These are phyloP conservation scores for Hebeloma cylindrosporum DNA, from an alignment of 768 basidiomycete genomes.

Conservation along the genomic window DNA sequence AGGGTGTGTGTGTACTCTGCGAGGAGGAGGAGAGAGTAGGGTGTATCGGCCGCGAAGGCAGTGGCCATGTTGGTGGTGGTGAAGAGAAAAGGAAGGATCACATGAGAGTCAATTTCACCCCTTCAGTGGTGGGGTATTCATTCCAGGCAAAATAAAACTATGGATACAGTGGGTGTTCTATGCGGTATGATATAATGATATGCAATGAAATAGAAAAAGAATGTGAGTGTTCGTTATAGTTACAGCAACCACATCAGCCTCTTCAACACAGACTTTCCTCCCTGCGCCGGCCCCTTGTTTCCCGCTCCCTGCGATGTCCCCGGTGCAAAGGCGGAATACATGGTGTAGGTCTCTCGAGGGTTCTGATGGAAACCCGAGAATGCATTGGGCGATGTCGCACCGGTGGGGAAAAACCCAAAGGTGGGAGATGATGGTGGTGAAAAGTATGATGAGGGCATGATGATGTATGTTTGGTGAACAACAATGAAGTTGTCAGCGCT, in stretches of 20 bases:
- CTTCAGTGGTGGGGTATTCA: conserved; percentile 17
- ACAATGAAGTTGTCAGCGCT: conserved; percentile 14
- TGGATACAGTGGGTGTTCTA: conserved; percentile 22
- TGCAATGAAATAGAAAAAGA: conserved; percentile 11
- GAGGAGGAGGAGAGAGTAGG: conserved; percentile 69
- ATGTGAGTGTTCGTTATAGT: neutral
- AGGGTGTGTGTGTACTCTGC: conserved; percentile 89
- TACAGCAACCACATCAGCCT: conserved; percentile 22
- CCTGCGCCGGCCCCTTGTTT: conserved; percentile 15
- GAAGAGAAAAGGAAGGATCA: conserved; percentile 12
- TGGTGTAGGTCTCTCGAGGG: conserved; percentile 58
- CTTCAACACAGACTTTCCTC: conserved; percentile 22
- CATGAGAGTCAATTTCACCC: conserved; percentile 16
- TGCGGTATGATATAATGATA: conserved; percentile 8
- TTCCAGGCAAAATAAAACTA: conserved; percentile 15
- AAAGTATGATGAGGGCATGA: conserved; percentile 43
- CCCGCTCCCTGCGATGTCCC: conserved; percentile 13
- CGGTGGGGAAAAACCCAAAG: conserved; percentile 59
- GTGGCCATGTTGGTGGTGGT: conserved; percentile 8
- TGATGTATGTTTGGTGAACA: conserved; percentile 7
- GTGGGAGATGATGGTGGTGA: conserved; percentile 52
- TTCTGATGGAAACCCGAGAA: conserved; percentile 57
- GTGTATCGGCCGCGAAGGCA: conserved; percentile 29
- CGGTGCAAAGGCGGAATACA: conserved; percentile 52
- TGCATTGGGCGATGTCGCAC: conserved; percentile 55